These are phyloP conservation scores for Cladophialophora immunda DNA, from an alignment of 2,329 filamentous ascomycete genomes.

Conservation along the genomic window DNA sequence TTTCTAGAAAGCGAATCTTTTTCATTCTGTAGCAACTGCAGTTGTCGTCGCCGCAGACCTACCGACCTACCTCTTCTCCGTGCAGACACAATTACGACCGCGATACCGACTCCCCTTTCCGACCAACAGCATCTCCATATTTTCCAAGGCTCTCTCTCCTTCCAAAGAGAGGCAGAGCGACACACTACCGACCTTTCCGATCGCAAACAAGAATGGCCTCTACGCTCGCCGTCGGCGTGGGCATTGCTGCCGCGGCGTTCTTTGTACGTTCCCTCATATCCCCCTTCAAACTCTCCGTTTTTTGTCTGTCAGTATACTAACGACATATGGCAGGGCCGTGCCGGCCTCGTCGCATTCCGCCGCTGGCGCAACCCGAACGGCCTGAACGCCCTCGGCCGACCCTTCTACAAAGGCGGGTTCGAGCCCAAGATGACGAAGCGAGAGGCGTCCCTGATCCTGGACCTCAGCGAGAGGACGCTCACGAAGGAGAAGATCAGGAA, in stretches of 20 bases:
- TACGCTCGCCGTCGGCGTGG: slow-evolving; percentile 54
- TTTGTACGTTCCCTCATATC: slow-evolving; percentile 67
- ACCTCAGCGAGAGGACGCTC: slow-evolving; percentile 86
- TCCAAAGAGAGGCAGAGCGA: neutral
- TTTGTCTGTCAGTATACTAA: slow-evolving; percentile 1
- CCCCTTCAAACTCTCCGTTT: slow-evolving; percentile 4
- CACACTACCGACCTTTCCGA: neutral
- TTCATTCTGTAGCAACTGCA: neutral
- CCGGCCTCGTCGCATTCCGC: slow-evolving; percentile 87
- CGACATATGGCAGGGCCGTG: slow-evolving; percentile 74
- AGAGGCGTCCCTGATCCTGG: slow-evolving; percentile 89
- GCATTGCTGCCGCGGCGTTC: slow-evolving; percentile 71
- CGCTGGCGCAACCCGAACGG: slow-evolving; percentile 73
- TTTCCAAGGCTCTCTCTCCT: neutral
- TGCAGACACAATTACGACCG: neutral
- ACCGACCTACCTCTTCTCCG: neutral
- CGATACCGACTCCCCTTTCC: neutral
- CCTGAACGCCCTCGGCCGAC: slow-evolving; percentile 81
- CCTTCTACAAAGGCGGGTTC: slow-evolving; percentile 99
- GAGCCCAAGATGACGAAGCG: slow-evolving; percentile 91
- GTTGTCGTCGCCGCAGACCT: neutral
- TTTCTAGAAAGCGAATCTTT: slow-evolving; percentile 7
- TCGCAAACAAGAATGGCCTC: slow-evolving; percentile 50
- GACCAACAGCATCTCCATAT: neutral
- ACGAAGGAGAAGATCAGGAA: slow-evolving; percentile 95